Evolutionary conservation across 306 rosid genomes (phyloP).

Genomic region (Trifolium pratense): DNA sequence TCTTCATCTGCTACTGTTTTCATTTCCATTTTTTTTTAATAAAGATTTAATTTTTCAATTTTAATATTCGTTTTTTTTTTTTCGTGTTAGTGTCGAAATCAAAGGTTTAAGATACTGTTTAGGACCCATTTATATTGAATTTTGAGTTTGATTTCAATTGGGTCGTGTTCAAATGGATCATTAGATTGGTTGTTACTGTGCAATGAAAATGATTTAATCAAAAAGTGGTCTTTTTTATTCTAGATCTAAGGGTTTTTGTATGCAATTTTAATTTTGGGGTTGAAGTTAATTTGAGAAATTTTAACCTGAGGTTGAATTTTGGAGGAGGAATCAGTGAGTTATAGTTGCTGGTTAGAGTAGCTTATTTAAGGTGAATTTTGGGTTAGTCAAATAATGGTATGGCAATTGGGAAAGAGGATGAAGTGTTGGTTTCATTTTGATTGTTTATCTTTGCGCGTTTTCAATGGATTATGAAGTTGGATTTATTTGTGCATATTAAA

Average conservation of each 20-base stretch:
- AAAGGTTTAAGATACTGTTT: background rate
- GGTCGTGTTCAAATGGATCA: conserved; percentile 18
- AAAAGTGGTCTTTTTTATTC: conserved; percentile 22
- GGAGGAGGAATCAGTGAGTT: conserved; percentile 32
- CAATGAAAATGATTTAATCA: conserved; percentile 25
- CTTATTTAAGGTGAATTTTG: conserved; percentile 20
- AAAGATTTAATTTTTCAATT: background rate
- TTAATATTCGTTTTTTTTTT: conserved; percentile 21
- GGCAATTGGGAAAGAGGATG: conserved; percentile 9
- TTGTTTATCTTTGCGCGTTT: background rate
- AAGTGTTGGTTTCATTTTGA: conserved; percentile 24
- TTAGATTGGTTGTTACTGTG: conserved; percentile 42
- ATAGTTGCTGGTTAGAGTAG: conserved; percentile 32
- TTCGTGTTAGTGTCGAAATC: conserved; percentile 38
- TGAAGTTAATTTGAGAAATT: conserved; percentile 17
- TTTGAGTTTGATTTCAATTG: conserved; percentile 34
- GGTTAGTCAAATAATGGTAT: conserved; percentile 20
- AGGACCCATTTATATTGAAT: conserved; percentile 9
- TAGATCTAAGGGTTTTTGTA: conserved; percentile 37
- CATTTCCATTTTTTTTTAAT: background rate
- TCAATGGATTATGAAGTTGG: conserved; percentile 14
- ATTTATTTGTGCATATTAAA: background rate
- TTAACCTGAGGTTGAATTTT: conserved; percentile 22
- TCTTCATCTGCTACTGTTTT: conserved; percentile 20
- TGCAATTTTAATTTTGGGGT: background rate